phyloP scores from a whole-genome alignment of 2,329 filamentous ascomycete genomes.

The Pseudogymnoascus sp. region DNA sequence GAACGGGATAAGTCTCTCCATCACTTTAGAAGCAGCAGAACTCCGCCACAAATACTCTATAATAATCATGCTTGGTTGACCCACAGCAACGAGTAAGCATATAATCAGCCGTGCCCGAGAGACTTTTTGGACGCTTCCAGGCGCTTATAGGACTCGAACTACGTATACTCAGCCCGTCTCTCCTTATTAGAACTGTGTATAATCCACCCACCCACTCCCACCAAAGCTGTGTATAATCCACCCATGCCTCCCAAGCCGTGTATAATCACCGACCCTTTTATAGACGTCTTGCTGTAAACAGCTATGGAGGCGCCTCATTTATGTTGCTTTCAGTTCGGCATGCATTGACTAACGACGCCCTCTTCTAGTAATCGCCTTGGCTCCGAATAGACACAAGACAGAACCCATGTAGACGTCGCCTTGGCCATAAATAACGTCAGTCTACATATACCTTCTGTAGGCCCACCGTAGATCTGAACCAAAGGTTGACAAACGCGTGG shows the following conservation, averaged over 20 bases:
- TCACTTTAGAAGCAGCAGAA: neutral
- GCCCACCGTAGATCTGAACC: neutral
- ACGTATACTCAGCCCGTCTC: neutral
- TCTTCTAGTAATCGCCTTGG: neutral
- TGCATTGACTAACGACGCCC: neutral
- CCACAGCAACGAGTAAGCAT: neutral
- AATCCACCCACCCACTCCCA: too few relatives aligned
- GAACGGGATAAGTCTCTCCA: neutral
- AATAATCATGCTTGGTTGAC: neutral
- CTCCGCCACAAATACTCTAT: neutral
- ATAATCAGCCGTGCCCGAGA: neutral
- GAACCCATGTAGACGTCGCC: neutral
- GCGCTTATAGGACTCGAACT: neutral
- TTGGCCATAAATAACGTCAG: neutral
- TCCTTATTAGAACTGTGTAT: too few relatives aligned
- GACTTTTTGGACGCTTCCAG: neutral
- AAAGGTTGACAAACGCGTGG: neutral
- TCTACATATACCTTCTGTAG: neutral
- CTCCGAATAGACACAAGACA: neutral
- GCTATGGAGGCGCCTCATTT: neutral
- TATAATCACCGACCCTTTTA: neutral
- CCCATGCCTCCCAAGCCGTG: too few relatives aligned
- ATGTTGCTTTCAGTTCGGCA: neutral
- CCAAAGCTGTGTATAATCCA: too few relatives aligned
- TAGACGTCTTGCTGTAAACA: neutral